Evolutionary conservation across 2,329 filamentous ascomycete species (phyloP).

Genomic region (Fusarium fujikuroi): DNA sequence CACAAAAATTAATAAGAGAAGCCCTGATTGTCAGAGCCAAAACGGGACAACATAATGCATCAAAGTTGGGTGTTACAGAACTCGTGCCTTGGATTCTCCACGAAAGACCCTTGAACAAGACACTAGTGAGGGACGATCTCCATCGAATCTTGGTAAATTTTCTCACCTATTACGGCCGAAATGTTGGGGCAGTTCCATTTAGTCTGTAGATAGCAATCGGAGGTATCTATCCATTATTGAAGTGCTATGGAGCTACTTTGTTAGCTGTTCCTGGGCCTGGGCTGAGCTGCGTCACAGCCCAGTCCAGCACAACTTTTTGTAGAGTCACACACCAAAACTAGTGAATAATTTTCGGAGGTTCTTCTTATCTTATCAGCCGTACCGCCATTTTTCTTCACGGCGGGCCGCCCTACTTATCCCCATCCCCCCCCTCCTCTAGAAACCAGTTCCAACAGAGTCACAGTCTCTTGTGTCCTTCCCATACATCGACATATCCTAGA

Average conservation of each 20-base stretch:
- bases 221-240: slow-evolving; percentile 28
- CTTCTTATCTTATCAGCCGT: slow-evolving; percentile 45
- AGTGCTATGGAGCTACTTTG: slow-evolving; percentile 17
- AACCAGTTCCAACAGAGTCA: slow-evolving; percentile 41
- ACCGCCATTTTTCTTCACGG: slow-evolving; percentile 42
- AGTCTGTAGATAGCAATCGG: slow-evolving; percentile 3
- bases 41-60: background rate
- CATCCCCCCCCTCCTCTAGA: slow-evolving; percentile 30
- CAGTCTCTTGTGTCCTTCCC: slow-evolving; percentile 38
- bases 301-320: slow-evolving; percentile 2
- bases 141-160: slow-evolving; percentile 34
- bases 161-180: slow-evolving; percentile 28
- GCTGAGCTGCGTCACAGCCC: slow-evolving; percentile 14
- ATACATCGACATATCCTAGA: slow-evolving; percentile 37
- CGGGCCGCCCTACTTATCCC: slow-evolving; percentile 22
- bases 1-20: background rate
- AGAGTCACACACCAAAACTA: slow-evolving; percentile 38
- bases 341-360: slow-evolving; percentile 42
- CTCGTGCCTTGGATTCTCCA: slow-evolving; percentile 18
- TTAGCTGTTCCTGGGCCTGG: background rate
- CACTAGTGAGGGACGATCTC: slow-evolving; percentile 31
- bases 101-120: slow-evolving; percentile 11
- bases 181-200: slow-evolving; percentile 37
- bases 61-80: background rate
- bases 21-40: background rate